Percentiles rank a stretch among this genome's conserved stretches.
Conservation (phyloP, 108 stramenopile genomes). For the Cyclotella choctawhatcheeana region DNA sequence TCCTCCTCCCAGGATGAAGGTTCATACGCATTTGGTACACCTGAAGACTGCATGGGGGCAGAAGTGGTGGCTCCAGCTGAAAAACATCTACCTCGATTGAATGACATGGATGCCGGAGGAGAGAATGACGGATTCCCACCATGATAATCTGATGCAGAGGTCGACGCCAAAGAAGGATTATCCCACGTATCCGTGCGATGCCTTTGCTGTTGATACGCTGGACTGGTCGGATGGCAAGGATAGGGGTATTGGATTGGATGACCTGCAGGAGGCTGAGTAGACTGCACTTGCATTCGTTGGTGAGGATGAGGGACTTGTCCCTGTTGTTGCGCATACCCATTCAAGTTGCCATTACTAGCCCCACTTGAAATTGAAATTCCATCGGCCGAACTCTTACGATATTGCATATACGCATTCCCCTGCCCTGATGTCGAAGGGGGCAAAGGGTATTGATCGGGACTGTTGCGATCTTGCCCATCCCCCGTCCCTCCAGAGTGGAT, state of each 20-base stretch:
- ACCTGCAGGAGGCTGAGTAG: slow-evolving; percentile 1
- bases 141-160: slow-evolving; percentile 18
- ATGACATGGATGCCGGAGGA: slow-evolving; percentile 16
- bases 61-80: slow-evolving; percentile 40
- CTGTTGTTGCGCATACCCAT: slow-evolving; percentile 14
- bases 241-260: slow-evolving; percentile 10
- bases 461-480: background rate
- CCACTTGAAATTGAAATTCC: slow-evolving; percentile 1
- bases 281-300: slow-evolving; percentile 2
- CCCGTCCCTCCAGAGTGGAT: background rate
- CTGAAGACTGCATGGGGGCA: slow-evolving; percentile 22
- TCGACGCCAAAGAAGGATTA: slow-evolving; percentile 59
- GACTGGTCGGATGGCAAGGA: slow-evolving; percentile 48
- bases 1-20: background rate
- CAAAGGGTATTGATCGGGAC: slow-evolving; percentile 1
- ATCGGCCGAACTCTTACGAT: slow-evolving; percentile 14
- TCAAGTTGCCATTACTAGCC: background rate
- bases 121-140: slow-evolving; percentile 16
- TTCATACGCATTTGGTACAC: background rate
- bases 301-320: background rate
- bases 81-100: slow-evolving; percentile 46
- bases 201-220: slow-evolving; percentile 36
- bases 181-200: slow-evolving; percentile 56
- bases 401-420: background rate
- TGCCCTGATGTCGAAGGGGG: background rate